phyloP scores from a whole-genome alignment of 2,329 filamentous ascomycete species.

The Verticillium dahliae region DNA sequence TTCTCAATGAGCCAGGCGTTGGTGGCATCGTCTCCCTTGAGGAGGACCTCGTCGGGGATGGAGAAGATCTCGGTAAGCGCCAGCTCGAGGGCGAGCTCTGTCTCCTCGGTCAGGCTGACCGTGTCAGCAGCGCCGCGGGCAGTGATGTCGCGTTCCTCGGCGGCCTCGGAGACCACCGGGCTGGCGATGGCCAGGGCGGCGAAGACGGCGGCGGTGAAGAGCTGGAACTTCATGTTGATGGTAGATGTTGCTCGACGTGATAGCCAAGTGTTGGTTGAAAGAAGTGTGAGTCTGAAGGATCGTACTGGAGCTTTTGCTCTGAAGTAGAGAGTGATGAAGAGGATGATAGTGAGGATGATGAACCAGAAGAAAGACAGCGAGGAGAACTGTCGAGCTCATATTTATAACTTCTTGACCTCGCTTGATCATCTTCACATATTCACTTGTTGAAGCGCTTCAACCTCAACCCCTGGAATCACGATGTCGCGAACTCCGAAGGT shows the following conservation, averaged over 20 bases:
- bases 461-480: not conserved
- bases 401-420: not conserved
- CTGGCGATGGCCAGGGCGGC: slow-evolving; percentile 8
- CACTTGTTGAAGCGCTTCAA: not conserved
- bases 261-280: not conserved
- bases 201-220: slow-evolving; percentile 6
- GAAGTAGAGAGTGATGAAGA: not conserved
- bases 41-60: slow-evolving; percentile 17
- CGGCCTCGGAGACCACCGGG: not conserved
- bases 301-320: not conserved
- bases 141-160: not conserved
- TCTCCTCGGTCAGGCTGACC: not conserved
- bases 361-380: not conserved
- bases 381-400: not conserved
- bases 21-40: slow-evolving; percentile 12
- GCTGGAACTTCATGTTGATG: slow-evolving; percentile 9
- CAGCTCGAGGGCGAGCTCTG: slow-evolving; percentile 4
- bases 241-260: not conserved
- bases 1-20: slow-evolving; percentile 15
- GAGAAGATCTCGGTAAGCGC: slow-evolving; percentile 14
- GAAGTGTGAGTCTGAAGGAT: not conserved
- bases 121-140: not conserved
- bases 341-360: slow-evolving; percentile 1
- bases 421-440: not conserved
- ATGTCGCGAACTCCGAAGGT: not conserved